Evolutionary conservation across 2,329 filamentous ascomycete species (phyloP).

Genomic region (Penicillium hordei): DNA sequence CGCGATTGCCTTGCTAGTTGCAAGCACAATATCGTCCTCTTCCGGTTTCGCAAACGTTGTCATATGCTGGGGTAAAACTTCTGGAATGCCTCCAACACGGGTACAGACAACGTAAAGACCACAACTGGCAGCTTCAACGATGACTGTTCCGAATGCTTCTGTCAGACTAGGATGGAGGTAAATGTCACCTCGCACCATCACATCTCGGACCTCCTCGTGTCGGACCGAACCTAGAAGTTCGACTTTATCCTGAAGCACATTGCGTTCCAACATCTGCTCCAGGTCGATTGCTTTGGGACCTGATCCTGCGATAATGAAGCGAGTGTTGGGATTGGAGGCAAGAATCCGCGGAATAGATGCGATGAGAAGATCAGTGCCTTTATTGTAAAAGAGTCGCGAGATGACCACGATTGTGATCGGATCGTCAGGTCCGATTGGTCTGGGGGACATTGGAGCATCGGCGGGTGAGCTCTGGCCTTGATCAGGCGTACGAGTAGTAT

Average conservation of each 20-base stretch:
- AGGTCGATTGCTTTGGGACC: conserved; percentile 96
- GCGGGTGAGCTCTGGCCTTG: conserved; percentile 23
- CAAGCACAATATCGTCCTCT: conserved; percentile 88
- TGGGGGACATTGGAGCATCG: conserved; percentile 55
- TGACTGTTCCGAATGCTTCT: conserved; percentile 95
- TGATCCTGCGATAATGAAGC: conserved; percentile 94
- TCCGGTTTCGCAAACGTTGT: conserved; percentile 96
- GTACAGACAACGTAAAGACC: conserved; percentile 96
- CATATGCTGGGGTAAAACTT: conserved; percentile 95
- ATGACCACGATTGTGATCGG: conserved; percentile 96
- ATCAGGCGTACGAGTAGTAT: conserved; percentile 43
- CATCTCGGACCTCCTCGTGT: conserved; percentile 93
- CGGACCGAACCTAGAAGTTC: conserved; percentile 88
- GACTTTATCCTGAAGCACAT: conserved; percentile 89
- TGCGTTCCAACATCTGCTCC: conserved; percentile 96
- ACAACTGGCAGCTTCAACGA: conserved; percentile 94
- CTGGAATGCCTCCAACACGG: conserved; percentile 92
- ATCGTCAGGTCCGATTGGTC: conserved; percentile 75
- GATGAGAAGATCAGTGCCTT: conserved; percentile 95
- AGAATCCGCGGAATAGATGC: conserved; percentile 92
- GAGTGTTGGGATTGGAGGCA: conserved; percentile 83
- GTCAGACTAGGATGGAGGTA: conserved; percentile 94
- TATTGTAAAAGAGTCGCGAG: conserved; percentile 97
- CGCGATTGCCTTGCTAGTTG: conserved; percentile 85
- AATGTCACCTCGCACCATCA: conserved; percentile 96